Evolutionary conservation across 2,329 filamentous ascomycete species (phyloP), one percentile per base, ranked within the genome.

Genomic region (Cladosporium sp.): DNA sequence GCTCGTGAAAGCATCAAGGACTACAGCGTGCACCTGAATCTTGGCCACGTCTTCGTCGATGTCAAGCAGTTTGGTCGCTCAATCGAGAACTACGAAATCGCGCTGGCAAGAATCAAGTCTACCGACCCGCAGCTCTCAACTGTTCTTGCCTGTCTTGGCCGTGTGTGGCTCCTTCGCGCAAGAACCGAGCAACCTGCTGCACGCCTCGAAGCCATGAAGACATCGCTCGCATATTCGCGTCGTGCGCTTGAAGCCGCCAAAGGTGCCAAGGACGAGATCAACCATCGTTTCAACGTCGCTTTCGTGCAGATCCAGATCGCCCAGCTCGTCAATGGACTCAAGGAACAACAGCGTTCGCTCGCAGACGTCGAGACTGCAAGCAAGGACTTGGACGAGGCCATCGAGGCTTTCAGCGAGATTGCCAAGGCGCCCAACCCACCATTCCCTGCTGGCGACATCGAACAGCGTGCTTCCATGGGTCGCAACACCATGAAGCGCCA

Each of bases 291-390:
- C 82, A 99, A 99, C 68, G 90, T 99, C 25, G 94, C 94, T 0
- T 99, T 97, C 69, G 90, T 97, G 25, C 94, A 97, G 70, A 95
- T 96, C 61, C 92, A 97, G 72, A 86, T 97, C 56, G 93, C 93
- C 19, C 88, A 88, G 45, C 84, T 89, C 28, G 85, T 97, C 56
- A 87, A 91, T 73, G 80, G 78, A 35, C 78, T 96, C 55, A 80
- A 83, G 4, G 90, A 97, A 70, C 83, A 83, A 5, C 86, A 92
- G 69, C 86, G 91, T 51, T 89, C 88, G 0, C 80, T 93, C 3
- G 81, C 83, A 60, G 91, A 97, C 67, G 85, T 99, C 7, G 83
- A 96, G 69, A 83, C 87, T 55, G 92, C 93, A 1, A 84, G 86
- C 0, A 80, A 84, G 17, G 94, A 91, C 3, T 82, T 99, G 1